Evolutionary conservation across 345 rosid genomes (phyloP).

Genomic region (Cardiospermum halicacabum): DNA sequence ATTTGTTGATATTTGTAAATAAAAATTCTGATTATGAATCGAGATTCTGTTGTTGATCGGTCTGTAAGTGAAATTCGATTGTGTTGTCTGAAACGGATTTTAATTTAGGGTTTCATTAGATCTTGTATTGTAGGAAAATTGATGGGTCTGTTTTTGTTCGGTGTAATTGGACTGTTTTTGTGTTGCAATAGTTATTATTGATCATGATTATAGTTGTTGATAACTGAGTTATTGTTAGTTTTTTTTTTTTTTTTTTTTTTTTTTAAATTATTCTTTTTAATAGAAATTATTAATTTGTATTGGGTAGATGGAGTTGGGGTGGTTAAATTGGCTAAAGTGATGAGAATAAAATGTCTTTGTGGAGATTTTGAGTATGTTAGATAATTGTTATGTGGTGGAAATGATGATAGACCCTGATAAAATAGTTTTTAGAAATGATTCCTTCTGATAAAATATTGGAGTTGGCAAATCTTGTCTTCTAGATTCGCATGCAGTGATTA

Average conservation of each 20-base stretch:
- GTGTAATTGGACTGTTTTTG: background rate
- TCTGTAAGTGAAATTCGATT: background rate
- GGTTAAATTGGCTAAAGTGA: background rate
- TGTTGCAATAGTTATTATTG: too few relatives aligned
- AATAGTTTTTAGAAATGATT: background rate
- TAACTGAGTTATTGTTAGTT: too few relatives aligned
- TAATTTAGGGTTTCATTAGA: background rate
- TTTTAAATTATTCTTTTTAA: background rate
- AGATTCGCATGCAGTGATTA: conserved; percentile 37
- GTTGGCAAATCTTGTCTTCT: too few relatives aligned
- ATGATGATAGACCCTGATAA: background rate
- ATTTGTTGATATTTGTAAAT: background rate
- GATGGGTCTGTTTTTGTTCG: background rate
- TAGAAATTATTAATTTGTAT: background rate
- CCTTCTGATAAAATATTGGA: too few relatives aligned
- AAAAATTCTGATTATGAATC: background rate
- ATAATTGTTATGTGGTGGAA: background rate
- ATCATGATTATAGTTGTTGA: too few relatives aligned
- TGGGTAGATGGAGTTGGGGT: background rate
- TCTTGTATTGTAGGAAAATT: background rate
- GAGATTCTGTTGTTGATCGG: background rate
- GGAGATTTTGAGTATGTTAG: background rate
- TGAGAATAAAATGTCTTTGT: background rate
- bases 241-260: too few relatives aligned
- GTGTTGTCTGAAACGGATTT: background rate